A percentile compares a stretch with the other conserved stretches of the same genome.
Conservation (phyloP, 2,329 filamentous ascomycete species). For the Cladophialophora chaetospira region DNA sequence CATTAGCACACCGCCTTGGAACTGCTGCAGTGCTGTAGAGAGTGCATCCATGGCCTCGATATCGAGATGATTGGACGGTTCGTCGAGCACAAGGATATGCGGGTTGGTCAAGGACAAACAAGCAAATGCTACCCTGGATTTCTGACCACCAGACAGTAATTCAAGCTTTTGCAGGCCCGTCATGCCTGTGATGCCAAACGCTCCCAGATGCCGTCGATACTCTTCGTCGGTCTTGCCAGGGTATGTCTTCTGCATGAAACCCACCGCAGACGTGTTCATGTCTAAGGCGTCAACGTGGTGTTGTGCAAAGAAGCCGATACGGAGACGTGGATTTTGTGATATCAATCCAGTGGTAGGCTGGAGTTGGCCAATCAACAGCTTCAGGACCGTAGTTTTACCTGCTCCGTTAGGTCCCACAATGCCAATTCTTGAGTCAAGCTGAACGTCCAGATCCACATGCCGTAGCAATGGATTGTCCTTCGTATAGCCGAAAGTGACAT, state of each 20-base stretch:
- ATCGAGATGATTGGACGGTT: slow-evolving; percentile 97
- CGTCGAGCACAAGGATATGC: slow-evolving; percentile 95
- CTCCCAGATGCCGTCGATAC: slow-evolving; percentile 91
- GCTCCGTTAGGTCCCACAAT: slow-evolving; percentile 99
- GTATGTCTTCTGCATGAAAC: slow-evolving; percentile 93
- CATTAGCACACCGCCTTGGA: slow-evolving; percentile 95
- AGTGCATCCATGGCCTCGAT: slow-evolving; percentile 99
- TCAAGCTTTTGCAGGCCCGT: slow-evolving; percentile 96
- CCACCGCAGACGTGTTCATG: slow-evolving; percentile 82
- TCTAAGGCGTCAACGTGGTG: slow-evolving; percentile 97
- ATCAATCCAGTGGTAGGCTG: slow-evolving; percentile 77
- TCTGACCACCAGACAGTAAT: slow-evolving; percentile 92
- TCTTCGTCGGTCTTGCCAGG: slow-evolving; percentile 93
- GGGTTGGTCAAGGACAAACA: slow-evolving; percentile 91
- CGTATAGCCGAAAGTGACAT: slow-evolving; percentile 86
- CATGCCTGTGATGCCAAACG: slow-evolving; percentile 83
- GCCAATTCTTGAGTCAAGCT: slow-evolving; percentile 95
- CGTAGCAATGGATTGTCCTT: slow-evolving; percentile 75
- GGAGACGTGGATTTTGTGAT: slow-evolving; percentile 81
- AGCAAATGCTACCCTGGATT: slow-evolving; percentile 97
- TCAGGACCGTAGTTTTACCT: slow-evolving; percentile 97
- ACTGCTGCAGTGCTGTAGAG: slow-evolving; percentile 76
- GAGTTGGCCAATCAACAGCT: slow-evolving; percentile 89
- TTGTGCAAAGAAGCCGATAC: slow-evolving; percentile 96
- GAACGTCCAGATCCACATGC: slow-evolving; percentile 92